These are phyloP conservation scores for Paxillus rubicundulus DNA, from an alignment of 768 basidiomycete species.

Conservation along the genomic window DNA sequence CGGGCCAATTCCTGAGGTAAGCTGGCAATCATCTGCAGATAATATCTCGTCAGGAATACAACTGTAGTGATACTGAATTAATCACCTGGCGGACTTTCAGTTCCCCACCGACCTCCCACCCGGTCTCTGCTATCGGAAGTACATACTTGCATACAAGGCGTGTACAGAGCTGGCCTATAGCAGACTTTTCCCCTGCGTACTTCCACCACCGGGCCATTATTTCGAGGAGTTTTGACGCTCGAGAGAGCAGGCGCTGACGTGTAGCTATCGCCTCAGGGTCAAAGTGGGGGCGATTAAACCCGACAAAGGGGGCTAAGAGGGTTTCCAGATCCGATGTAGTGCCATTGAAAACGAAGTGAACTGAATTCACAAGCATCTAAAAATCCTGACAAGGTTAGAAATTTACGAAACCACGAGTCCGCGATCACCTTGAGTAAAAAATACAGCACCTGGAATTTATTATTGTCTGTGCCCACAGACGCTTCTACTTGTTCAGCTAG, in stretches of 20 bases:
- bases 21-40: constrained; percentile 20
- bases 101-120: constrained; percentile 88
- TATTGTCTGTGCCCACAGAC: constrained; percentile 60
- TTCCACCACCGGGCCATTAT: constrained; percentile 79
- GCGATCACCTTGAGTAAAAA: not conserved
- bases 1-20: constrained; percentile 27
- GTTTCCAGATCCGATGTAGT: constrained; percentile 52
- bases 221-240: constrained; percentile 66
- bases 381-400: constrained; percentile 12
- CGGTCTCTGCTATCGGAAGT: constrained; percentile 62
- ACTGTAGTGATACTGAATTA: constrained; percentile 1
- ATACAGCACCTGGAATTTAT: constrained; percentile 58
- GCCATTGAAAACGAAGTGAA: constrained; percentile 49
- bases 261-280: constrained; percentile 75
- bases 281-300: constrained; percentile 49
- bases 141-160: constrained; percentile 60
- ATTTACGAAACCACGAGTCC: not conserved
- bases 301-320: constrained; percentile 49
- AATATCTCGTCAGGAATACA: not conserved
- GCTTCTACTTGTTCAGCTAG: constrained; percentile 79
- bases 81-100: constrained; percentile 59
- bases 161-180: constrained; percentile 51
- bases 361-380: constrained; percentile 58
- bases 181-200: constrained; percentile 59
- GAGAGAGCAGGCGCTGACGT: constrained; percentile 63